Evolutionary conservation across 2,329 filamentous ascomycete genomes (phyloP).

Genomic region (Coniochaeta prunicola): DNA sequence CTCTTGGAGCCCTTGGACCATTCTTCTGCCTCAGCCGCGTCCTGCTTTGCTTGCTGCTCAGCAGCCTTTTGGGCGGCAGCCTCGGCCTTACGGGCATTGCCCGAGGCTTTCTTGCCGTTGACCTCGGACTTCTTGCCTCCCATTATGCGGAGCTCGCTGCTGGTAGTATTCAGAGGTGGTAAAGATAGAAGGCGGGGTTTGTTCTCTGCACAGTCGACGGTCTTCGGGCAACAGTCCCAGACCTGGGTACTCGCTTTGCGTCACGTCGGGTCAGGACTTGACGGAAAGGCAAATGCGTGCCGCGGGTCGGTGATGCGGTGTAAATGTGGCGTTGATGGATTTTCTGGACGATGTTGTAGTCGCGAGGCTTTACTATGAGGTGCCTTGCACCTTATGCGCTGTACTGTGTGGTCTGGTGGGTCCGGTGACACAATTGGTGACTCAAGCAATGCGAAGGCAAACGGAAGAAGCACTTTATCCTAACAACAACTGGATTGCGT

Average conservation of each 20-base stretch:
- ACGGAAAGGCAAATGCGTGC: not conserved
- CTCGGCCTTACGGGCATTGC: constrained; percentile 89
- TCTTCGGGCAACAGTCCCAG: not conserved
- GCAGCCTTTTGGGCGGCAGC: constrained; percentile 75
- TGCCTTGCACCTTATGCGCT: no score
- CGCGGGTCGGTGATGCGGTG: not conserved
- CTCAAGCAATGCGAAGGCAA: not conserved
- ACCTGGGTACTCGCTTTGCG: not conserved
- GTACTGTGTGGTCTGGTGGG: not conserved
- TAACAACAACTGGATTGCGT: not conserved
- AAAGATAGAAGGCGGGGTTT: not conserved
- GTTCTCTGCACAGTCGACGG: not conserved
- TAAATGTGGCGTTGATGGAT: not conserved
- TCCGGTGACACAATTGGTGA: not conserved
- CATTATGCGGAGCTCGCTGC: constrained; percentile 39
- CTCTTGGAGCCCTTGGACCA: constrained; percentile 86
- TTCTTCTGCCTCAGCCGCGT: constrained; percentile 61
- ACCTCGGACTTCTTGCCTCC: constrained; percentile 70
- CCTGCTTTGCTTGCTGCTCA: constrained; percentile 57
- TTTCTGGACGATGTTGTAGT: not conserved
- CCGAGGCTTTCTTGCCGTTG: constrained; percentile 81
- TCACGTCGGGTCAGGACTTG: not conserved
- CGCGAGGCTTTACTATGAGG: no score
- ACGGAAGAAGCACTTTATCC: not conserved
- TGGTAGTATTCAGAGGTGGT: not conserved